Conservation (phyloP, 2,329 filamentous ascomycete species). For the Alternaria burnsii region DNA sequence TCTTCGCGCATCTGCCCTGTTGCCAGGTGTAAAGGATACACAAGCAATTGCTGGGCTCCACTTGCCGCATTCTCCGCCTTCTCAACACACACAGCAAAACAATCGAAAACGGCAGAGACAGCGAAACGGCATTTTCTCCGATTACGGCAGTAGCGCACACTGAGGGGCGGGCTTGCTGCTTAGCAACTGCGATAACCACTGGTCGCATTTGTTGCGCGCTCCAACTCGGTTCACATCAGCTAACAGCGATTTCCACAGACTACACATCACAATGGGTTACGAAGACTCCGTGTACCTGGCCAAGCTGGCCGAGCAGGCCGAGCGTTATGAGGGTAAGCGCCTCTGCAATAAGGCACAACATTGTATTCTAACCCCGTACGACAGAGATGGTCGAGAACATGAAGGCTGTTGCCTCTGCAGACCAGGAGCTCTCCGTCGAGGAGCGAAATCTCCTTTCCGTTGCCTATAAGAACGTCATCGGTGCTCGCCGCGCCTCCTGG, state of each 20-base stretch:
- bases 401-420: constrained; percentile 93
- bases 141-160: constrained; percentile 24
- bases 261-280: constrained; percentile 83
- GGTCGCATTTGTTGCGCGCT: constrained; percentile 24
- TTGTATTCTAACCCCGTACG: constrained; percentile 27
- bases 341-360: constrained; percentile 7
- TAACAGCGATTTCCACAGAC: constrained; percentile 39
- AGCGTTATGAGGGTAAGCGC: constrained; percentile 93
- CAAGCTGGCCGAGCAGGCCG: constrained; percentile 99
- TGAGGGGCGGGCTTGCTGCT: constrained; percentile 29
- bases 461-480: constrained; percentile 99
- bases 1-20: constrained; percentile 36
- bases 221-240: constrained; percentile 23
- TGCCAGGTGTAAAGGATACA: constrained; percentile 29
- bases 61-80: constrained; percentile 9
- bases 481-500: constrained; percentile 95
- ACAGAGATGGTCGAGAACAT: constrained; percentile 99
- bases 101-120: background rate
- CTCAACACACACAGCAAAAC: background rate
- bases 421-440: constrained; percentile 75
- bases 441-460: constrained; percentile 97
- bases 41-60: constrained; percentile 25
- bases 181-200: constrained; percentile 20
- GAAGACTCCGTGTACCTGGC: constrained; percentile 99
- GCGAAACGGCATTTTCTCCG: constrained; percentile 14